Evolutionary conservation across 2,329 filamentous ascomycete species (phyloP), one percentile per base, ranked within the genome.

Genomic region (Alternaria brassicae): DNA sequence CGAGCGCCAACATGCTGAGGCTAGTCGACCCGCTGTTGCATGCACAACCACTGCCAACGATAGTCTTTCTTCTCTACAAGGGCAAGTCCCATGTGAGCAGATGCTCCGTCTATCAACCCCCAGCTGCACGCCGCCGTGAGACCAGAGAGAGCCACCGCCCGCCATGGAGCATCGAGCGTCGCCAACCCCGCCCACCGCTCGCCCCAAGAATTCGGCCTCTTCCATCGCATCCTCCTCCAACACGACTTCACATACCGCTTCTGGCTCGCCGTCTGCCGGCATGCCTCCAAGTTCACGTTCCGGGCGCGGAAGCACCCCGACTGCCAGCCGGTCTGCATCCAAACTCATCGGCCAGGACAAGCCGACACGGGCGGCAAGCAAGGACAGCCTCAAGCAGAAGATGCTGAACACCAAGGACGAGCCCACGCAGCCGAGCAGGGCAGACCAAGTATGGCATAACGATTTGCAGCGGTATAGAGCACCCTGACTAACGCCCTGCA

Each of bases 341-440:
- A 74, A 76, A 63, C 68, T 70, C 36, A 63, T 53, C 60, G 73
- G 75, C 32, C 63, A 60, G 50, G 71, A 77, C 37, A 69, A 67
- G 49, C 70, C 72, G 34, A 32, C 52, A 23, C 72, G 75, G 40
- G 69, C 75, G 10, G 65, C 74, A 37, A 78, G 75, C 68, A 78
- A 72, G 54, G 74, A 77, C 68, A 78, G 75, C 72, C 75, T 79
- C 49, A 76, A 72, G 66, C 71, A 74, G 61, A 78, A 77, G 69
- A 71, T 72, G 68, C 55, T 61, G 42, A 74, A 9, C 41, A 58
- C 72, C 67, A 75, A 73, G 60, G 75, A 77, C n/a, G 77, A 77
- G 17, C 50, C 58, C 10, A 65, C 69, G 27, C 71, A 63, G 60
- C 68, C 71, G 39, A 75, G 63, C 71, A 74, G 70, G 58, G 69